Conservation (phyloP, 495 filamentous ascomycete species). For the Daldinia grandis region DNA sequence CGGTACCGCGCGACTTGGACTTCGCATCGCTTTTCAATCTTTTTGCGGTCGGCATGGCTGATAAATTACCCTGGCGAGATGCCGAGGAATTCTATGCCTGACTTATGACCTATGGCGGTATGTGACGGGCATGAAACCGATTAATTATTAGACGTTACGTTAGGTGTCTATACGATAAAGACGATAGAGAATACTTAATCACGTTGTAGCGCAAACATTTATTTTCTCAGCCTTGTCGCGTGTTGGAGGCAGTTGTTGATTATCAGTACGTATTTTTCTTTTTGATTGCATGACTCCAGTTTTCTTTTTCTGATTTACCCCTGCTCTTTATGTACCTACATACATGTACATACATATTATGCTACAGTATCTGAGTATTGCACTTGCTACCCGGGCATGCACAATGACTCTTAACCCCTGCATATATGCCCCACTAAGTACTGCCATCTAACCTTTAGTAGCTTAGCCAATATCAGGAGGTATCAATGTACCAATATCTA, state of each 20-base stretch:
- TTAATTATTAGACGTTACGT: background rate
- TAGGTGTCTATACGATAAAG: background rate
- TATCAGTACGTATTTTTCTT: background rate
- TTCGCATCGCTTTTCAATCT: constrained; percentile 56
- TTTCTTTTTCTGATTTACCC: constrained; percentile 2
- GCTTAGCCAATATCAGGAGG: background rate
- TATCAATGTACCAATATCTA: constrained; percentile 1
- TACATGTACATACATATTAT: background rate
- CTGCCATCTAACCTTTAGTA: background rate
- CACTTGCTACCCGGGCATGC: constrained; percentile 18
- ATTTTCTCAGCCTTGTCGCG: constrained; percentile 43
- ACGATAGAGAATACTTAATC: background rate
- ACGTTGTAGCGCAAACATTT: constrained; percentile 30
- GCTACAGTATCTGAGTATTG: constrained; percentile 13
- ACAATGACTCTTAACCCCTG: constrained; percentile 18
- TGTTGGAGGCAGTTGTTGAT: constrained; percentile 30
- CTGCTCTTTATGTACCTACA: background rate
- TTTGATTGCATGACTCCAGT: background rate
- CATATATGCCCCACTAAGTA: background rate
- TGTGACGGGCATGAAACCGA: constrained; percentile 17
- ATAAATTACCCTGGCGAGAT: constrained; percentile 20
- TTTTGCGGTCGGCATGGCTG: constrained; percentile 59
- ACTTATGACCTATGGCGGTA: constrained; percentile 12
- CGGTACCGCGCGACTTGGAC: constrained; percentile 46
- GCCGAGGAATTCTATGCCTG: constrained; percentile 27